phyloP scores from a whole-genome alignment of 805 yeast genomes.

The Wickerhamomyces subpelliculosus region DNA sequence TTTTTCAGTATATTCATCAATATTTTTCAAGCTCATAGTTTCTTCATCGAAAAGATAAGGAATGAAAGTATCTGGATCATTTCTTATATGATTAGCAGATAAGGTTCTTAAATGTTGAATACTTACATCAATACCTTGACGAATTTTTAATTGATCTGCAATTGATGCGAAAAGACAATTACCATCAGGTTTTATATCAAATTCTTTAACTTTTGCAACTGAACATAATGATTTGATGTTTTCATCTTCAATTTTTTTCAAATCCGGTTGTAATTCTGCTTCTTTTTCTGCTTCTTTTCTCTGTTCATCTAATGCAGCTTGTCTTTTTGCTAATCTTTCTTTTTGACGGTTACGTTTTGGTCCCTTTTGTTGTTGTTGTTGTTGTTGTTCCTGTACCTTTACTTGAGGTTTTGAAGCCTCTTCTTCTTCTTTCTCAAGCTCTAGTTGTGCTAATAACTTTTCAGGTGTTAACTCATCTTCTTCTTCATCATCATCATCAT shows the following conservation, averaged over 20 bases:
- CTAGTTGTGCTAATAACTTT: conserved; percentile 53
- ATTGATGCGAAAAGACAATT: conserved; percentile 88
- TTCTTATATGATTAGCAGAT: conserved; percentile 62
- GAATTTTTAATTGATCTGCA: conserved; percentile 59
- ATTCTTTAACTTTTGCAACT: conserved; percentile 40
- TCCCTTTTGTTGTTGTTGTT: conserved; percentile 26
- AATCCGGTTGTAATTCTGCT: conserved; percentile 59
- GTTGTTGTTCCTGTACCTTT: conserved; percentile 7
- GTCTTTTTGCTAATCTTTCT: conserved; percentile 72
- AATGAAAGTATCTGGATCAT: conserved; percentile 59
- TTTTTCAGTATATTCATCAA: conserved; percentile 61
- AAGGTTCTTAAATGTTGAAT: conserved; percentile 51
- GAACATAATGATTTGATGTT: conserved; percentile 50
- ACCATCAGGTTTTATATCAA: conserved; percentile 85
- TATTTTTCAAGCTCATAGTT: conserved; percentile 54
- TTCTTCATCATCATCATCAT: conserved; percentile 25
- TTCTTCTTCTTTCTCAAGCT: conserved; percentile 27
- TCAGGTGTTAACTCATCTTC: conserved; percentile 61
- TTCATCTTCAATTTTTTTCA: conserved; percentile 64
- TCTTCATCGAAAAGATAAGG: conserved; percentile 83
- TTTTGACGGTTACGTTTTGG: conserved; percentile 72
- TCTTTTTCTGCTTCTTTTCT: conserved; percentile 66
- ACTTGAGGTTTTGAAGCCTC: conserved; percentile 5
- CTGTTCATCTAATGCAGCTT: conserved; percentile 57
- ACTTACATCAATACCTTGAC: conserved; percentile 36